Evolutionary conservation across 148 eudicot species (phyloP), one percentile per base, ranked within the genome.

Genomic region (Fagopyrum esculentum): DNA sequence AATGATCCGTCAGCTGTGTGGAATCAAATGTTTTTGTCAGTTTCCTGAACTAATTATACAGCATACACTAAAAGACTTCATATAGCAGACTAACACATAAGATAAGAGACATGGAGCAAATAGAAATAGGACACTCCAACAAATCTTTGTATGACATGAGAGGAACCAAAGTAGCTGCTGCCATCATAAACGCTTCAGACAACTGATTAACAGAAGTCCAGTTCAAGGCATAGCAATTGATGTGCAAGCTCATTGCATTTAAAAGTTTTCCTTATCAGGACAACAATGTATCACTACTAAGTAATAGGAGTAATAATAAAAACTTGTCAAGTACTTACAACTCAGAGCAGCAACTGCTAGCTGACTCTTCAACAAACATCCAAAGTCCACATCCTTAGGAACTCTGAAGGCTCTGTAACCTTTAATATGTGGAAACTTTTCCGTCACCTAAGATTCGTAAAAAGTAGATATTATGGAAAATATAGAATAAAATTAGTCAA

Each of bases 401-500:
- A 85, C 81, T 78, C 73, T 88, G 57, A 85, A 86, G 30, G 90
- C 84, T 75, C 64, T 83, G 78, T 87, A 90, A 74, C 84, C 93
- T 83, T 72, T 80, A 64, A 95, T 88, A 76, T 95, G 99, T 69
- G 99, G 99, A 84, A 92, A 95, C 57, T 92, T 95, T 74, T 90
- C 88, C 60, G 74, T 78, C n/a, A 92, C 99, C 99, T 95, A 82
- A 63, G 46, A 73, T 29, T 75, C 10, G 15, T 49, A 49, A 74
- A 35, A n/a, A 72, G 35, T 17, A 55, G 29, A 40, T 60, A 74
- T 50, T 35, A 7, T 69, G 70, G n/a, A 69, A 9, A 6, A 11
- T n/a, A 35, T 35, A 35, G 40, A 35, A 35, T 35, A 19, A 48
- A 51, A 6, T 4, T 10, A 3, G 22, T 16, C 46, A 68, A 35